Evolutionary conservation across 495 filamentous ascomycete genomes (phyloP).

Genomic region (Pseudoneurospora amorphoporcata): DNA sequence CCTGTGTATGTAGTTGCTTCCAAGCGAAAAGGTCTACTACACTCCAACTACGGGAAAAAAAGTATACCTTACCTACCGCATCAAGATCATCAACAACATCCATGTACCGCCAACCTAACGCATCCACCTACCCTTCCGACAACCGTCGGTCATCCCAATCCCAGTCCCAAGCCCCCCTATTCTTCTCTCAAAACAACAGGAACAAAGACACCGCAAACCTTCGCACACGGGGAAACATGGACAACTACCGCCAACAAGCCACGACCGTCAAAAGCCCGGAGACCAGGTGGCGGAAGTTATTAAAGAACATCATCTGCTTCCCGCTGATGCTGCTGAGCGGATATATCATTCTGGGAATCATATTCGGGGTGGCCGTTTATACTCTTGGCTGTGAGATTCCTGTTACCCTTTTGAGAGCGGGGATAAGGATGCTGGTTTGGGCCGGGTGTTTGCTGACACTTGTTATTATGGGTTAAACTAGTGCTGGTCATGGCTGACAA

Average conservation of each 20-base stretch:
- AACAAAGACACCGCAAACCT: not conserved
- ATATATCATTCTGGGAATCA: not conserved
- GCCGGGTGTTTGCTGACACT: not conserved
- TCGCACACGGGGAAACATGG: not conserved
- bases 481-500: not conserved
- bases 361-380: not conserved
- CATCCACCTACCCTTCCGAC: too few species aligned
- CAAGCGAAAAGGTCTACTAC: too few species aligned
- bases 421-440: too few species aligned
- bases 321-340: not conserved
- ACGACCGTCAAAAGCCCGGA: not conserved
- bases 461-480: not conserved
- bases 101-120: too few species aligned
- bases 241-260: not conserved
- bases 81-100: too few species aligned
- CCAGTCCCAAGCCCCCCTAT: not conserved
- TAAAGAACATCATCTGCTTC: not conserved
- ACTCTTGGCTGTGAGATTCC: not conserved
- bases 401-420: not conserved
- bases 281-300: not conserved
- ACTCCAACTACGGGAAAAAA: too few species aligned
- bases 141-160: too few species aligned
- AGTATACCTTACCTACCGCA: too few species aligned
- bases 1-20: too few species aligned
- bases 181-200: not conserved